Evolutionary conservation across 208 protist genomes (phyloP).

Genomic region (Leishmania braziliensis): DNA sequence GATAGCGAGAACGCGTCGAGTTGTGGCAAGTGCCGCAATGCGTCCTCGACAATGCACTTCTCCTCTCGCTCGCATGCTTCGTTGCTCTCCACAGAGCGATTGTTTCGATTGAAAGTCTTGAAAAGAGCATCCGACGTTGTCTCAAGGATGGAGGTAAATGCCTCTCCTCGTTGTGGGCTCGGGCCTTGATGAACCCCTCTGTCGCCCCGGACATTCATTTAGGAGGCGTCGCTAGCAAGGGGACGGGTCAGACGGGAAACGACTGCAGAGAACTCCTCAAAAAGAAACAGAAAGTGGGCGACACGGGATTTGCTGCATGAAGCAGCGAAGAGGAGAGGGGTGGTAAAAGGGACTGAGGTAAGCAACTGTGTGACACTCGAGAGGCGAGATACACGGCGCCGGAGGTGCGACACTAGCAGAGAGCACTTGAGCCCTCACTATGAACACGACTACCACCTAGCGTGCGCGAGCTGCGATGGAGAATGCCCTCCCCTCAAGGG

Average conservation of each 20-base stretch:
- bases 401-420: not conserved
- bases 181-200: not conserved
- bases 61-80: constrained; percentile 3
- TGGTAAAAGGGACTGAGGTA: not conserved
- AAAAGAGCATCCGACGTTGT: not conserved
- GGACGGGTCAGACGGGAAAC: not conserved
- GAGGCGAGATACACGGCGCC: not conserved
- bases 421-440: not conserved
- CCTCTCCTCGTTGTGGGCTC: not conserved
- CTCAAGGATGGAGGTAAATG: not conserved
- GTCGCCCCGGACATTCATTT: not conserved
- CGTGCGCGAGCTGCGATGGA: not conserved
- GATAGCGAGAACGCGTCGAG: not conserved
- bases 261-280: not conserved
- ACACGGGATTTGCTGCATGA: not conserved
- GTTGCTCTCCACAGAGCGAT: not conserved
- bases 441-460: not conserved
- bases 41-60: constrained; percentile 4
- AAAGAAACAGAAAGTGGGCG: not conserved
- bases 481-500: not conserved
- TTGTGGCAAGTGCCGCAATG: constrained; percentile 5
- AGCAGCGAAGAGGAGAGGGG: not conserved
- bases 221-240: not conserved
- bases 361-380: not conserved
- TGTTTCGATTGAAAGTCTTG: not conserved